A percentile compares a stretch with the other conserved stretches of the same genome.
These are phyloP conservation scores for Withania somnifera DNA, from an alignment of 305 asterid genomes.

Conservation along the genomic window DNA sequence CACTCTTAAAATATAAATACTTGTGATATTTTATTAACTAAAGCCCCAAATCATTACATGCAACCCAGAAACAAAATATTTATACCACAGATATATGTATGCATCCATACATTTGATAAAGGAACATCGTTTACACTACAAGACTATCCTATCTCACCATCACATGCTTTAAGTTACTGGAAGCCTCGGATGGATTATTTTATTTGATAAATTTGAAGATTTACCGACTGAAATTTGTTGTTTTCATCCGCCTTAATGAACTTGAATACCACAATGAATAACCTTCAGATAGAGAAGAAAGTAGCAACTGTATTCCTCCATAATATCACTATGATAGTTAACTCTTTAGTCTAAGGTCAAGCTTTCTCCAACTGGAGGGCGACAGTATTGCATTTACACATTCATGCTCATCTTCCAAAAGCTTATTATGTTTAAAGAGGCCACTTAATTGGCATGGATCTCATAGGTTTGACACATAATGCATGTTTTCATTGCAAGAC, in stretches of 20 bases:
- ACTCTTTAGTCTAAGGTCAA: not conserved
- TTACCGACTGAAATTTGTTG: not conserved
- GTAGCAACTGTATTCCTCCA: not conserved
- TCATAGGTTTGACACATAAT: not conserved
- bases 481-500: not conserved
- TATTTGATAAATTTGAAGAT: not conserved
- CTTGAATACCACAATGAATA: not conserved
- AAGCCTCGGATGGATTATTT: not conserved
- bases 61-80: not conserved
- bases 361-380: not conserved
- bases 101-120: not conserved
- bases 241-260: not conserved
- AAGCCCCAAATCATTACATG: not conserved
- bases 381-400: not conserved
- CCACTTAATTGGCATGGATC: not conserved
- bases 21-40: not conserved
- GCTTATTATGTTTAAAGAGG: not conserved
- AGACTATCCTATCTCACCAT: not conserved
- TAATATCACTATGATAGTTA: not conserved
- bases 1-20: not conserved
- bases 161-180: not conserved
- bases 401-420: not conserved
- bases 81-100: not conserved
- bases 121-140: not conserved
- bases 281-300: not conserved